Conservation (phyloP, 2,329 filamentous ascomycete genomes). For the Aspergillus brunneoviolaceus region DNA sequence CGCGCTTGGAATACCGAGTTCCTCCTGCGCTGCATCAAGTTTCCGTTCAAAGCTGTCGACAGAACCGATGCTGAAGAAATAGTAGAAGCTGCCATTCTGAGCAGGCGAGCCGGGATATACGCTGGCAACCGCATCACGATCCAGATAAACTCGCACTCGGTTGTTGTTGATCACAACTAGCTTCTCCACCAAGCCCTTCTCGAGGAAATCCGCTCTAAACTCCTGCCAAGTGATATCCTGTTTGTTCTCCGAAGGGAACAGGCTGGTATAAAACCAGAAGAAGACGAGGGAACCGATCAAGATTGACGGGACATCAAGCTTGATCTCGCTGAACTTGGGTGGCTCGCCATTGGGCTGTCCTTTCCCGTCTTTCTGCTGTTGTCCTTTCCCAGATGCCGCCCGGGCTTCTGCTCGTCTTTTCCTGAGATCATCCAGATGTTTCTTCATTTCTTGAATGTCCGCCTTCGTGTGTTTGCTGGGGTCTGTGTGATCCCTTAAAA, state of each 20-base stretch:
- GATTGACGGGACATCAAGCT: slow-evolving; percentile 55
- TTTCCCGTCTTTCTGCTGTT: slow-evolving; percentile 19
- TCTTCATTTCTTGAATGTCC: too few species aligned
- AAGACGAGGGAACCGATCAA: slow-evolving; percentile 60
- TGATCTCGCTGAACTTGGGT: slow-evolving; percentile 31
- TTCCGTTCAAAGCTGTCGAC: slow-evolving; percentile 88
- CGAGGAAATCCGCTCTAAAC: slow-evolving; percentile 86
- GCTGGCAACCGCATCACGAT: slow-evolving; percentile 69
- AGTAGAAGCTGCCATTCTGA: slow-evolving; percentile 68
- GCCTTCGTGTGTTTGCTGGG: too few species aligned
- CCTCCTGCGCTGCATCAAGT: slow-evolving; percentile 81
- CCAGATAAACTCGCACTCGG: slow-evolving; percentile 75
- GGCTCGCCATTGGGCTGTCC: neutral
- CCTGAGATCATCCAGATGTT: too few species aligned
- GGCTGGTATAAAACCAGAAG: slow-evolving; percentile 62
- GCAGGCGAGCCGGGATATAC: slow-evolving; percentile 76
- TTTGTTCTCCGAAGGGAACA: slow-evolving; percentile 65
- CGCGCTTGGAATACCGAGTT: slow-evolving; percentile 79
- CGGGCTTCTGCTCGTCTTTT: too few species aligned
- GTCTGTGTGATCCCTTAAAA: too few species aligned
- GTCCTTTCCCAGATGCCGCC: slow-evolving; percentile 4
- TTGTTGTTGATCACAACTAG: slow-evolving; percentile 76
- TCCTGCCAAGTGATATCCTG: slow-evolving; percentile 98
- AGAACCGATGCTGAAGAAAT: slow-evolving; percentile 94
- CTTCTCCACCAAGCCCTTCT: slow-evolving; percentile 94